These are phyloP conservation scores for Stygiomarasmius scandens DNA, from an alignment of 1,284 basidiomycete genomes.

Conservation along the genomic window DNA sequence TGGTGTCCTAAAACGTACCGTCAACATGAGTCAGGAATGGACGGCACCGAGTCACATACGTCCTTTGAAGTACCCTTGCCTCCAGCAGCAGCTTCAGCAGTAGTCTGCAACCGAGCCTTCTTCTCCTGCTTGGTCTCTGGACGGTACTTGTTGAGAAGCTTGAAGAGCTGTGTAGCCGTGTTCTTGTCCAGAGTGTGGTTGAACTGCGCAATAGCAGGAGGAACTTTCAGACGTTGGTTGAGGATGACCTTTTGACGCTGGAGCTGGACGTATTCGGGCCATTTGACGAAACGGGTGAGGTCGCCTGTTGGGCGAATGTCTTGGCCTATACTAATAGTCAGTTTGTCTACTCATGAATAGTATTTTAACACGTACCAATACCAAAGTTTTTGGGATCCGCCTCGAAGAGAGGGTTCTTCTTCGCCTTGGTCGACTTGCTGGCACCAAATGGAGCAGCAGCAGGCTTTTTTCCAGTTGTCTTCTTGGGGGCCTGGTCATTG, in stretches of 20 bases:
- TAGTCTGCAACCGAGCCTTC: constrained; percentile 87
- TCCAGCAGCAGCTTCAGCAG: constrained; percentile 78
- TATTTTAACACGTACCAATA: constrained; percentile 82
- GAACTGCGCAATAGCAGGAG: constrained; percentile 98
- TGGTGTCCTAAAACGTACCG: constrained; percentile 59
- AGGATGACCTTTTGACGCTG: constrained; percentile 99
- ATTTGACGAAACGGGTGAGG: constrained; percentile 98
- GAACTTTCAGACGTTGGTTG: constrained; percentile 97
- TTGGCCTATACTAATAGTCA: constrained; percentile 64
- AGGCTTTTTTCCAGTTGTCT: constrained; percentile 76
- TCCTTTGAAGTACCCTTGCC: constrained; percentile 56
- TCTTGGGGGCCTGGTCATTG: constrained; percentile 81
- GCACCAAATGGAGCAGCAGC: constrained; percentile 76
- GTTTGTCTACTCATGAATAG: neutral
- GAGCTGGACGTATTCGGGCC: constrained; percentile 98
- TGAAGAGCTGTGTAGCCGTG: constrained; percentile 98
- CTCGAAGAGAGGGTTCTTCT: constrained; percentile 98
- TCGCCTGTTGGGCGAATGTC: constrained; percentile 92
- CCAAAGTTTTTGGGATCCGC: constrained; percentile 90
- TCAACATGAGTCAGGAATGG: constrained; percentile 13
- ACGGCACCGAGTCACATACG: constrained; percentile 6
- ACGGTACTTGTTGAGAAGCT: constrained; percentile 96
- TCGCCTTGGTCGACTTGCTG: constrained; percentile 69
- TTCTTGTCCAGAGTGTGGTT: constrained; percentile 99
- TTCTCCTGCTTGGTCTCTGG: constrained; percentile 97